Evolutionary conservation across 257 asterid genomes (phyloP), one percentile per base, ranked within the genome.

Genomic region (Lithospermum erythrorhizon): DNA sequence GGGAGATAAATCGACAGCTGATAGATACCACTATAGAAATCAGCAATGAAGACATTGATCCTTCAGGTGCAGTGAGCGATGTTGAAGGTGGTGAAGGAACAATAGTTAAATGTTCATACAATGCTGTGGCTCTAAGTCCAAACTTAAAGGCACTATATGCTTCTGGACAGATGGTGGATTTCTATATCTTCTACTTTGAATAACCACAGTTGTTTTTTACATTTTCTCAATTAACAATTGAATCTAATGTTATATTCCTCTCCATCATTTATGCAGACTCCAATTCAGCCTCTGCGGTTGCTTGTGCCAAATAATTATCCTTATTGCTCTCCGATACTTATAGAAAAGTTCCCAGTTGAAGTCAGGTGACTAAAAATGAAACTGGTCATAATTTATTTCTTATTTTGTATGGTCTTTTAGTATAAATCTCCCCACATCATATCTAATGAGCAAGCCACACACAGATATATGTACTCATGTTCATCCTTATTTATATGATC

Each of bases 321-420:
- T 51, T 73, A 75, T 65, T 83, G 80, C 79, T 86, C 95, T 58
- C 90, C 90, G 6, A 49, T 86, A 76, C 81, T 86, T 70, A 61
- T 86, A 72, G 95, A 86, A 75, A 79, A 79, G 80, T 81, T 86
- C 69, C 90, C 90, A 18, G 83, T 71, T 75, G 90, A 83, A 76
- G 77, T 78, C 81, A 85, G 94, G 94, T 82, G 72, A 77, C 22
- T 25, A 61, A 48, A 65, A 14, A 3, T 21, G 57, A 17, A 30
- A 62, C 47, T 25, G 37, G 9, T 22, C n/a, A 32, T 22, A 10
- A 17, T 41, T 14, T 47, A 15, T 22, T 35, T 6, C 23, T n/a
- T 45, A 52, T 10, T 60, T 19, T 35, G 48, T 18, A 15, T 59
- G 15, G 52, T 30, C 63, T 20, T 59, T 11, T 29, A 30, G 23